These are phyloP conservation scores for Trichosphaerium sp. DNA, from an alignment of 78 protist genomes.

Conservation along the genomic window DNA sequence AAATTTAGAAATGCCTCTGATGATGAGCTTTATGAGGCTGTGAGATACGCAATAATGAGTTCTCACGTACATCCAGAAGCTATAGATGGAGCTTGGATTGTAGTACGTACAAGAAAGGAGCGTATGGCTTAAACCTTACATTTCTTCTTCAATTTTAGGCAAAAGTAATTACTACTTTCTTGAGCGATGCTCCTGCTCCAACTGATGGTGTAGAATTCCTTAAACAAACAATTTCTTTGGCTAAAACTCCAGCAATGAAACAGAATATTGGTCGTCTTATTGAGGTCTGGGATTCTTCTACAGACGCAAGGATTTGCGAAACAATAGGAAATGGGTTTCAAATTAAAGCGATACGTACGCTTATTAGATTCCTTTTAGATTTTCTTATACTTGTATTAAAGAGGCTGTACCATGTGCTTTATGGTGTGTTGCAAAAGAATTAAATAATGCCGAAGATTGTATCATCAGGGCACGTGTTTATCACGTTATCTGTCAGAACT, in stretches of 20 bases:
- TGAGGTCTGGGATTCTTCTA: neutral
- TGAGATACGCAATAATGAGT: constrained; percentile 9
- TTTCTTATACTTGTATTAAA: neutral
- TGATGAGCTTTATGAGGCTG: constrained; percentile 9
- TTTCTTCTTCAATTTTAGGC: too few relatives aligned
- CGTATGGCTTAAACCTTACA: too few relatives aligned
- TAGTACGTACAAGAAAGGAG: too few relatives aligned
- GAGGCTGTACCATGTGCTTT: constrained; percentile 11
- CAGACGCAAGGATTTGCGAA: too few relatives aligned
- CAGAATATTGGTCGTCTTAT: neutral
- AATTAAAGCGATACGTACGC: neutral
- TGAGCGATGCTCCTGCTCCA: neutral
- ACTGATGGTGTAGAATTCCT: neutral
- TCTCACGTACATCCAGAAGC: constrained; percentile 29
- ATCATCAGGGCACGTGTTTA: neutral
- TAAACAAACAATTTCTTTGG: neutral
- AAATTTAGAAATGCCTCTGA: constrained; percentile 25
- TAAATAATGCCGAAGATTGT: constrained; percentile 4
- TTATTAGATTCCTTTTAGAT: neutral
- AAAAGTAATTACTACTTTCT: neutral
- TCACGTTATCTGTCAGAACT: neutral
- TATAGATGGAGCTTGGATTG: constrained; percentile 8
- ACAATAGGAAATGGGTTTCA: too few relatives aligned
- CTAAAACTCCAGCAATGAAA: neutral
- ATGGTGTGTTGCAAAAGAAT: neutral